phyloP scores from a whole-genome alignment of 208 protist species.

The Lotmaria passim region DNA sequence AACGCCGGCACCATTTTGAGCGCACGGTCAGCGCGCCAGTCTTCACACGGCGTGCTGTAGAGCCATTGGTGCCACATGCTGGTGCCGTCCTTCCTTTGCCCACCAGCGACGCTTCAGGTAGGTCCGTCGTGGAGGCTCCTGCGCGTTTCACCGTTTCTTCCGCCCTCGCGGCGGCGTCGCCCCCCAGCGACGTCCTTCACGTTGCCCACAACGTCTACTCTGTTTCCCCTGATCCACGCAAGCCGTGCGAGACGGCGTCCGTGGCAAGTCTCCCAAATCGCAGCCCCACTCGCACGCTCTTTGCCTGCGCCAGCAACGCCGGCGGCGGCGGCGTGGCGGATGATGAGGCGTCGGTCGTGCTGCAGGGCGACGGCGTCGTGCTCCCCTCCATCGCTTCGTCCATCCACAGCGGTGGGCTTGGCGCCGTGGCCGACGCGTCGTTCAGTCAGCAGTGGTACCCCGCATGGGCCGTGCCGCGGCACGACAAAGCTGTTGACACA shows the following conservation, averaged over 20 bases:
- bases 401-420: conserved; percentile 8
- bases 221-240: conserved; percentile 9
- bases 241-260: neutral
- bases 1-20: neutral
- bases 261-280: neutral
- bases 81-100: neutral
- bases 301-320: neutral
- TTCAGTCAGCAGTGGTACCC: conserved; percentile 4
- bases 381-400: conserved; percentile 13
- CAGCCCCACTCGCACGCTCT: neutral
- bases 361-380: neutral
- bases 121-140: neutral
- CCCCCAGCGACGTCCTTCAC: neutral
- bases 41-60: conserved; percentile 11
- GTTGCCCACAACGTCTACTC: neutral
- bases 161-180: neutral
- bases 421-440: neutral
- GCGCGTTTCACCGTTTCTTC: neutral
- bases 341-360: neutral
- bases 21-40: conserved; percentile 13
- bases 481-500: neutral
- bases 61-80: neutral
- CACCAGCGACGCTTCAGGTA: neutral
- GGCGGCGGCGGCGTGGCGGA: neutral
- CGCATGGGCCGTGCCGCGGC: neutral